Evolutionary conservation across 2,329 filamentous ascomycete genomes (phyloP).

Genomic region (Pyrenophora seminiperda): DNA sequence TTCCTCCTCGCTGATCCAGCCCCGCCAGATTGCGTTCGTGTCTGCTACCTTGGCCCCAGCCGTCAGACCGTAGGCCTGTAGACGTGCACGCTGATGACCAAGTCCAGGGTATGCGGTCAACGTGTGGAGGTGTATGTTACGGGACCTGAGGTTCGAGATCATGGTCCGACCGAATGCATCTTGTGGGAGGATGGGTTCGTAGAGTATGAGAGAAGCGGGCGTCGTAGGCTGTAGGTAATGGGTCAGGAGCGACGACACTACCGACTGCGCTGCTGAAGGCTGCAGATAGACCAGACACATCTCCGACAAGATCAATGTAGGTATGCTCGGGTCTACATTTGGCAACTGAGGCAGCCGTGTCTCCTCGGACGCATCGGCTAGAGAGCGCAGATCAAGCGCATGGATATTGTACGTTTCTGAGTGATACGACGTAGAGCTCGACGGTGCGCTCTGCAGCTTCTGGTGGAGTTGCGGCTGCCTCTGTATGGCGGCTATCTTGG

Average conservation of each 20-base stretch:
- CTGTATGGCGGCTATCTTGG: slow-evolving; percentile 62
- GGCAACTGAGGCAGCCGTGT: slow-evolving; percentile 41
- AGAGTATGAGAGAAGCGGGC: slow-evolving; percentile 70
- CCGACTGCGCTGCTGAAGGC: slow-evolving; percentile 64
- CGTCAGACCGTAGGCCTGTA: slow-evolving; percentile 70
- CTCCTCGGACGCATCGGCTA: slow-evolving; percentile 47
- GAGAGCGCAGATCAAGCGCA: slow-evolving; percentile 69
- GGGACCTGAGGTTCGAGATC: slow-evolving; percentile 82
- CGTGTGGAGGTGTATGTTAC: slow-evolving; percentile 84
- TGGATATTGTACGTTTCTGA: slow-evolving; percentile 60
- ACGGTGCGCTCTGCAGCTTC: slow-evolving; percentile 30
- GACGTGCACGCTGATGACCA: slow-evolving; percentile 68
- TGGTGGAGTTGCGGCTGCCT: slow-evolving; percentile 36
- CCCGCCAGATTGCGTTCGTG: slow-evolving; percentile 73
- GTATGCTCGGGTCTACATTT: slow-evolving; percentile 61
- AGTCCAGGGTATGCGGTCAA: slow-evolving; percentile 73
- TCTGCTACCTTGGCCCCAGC: slow-evolving; percentile 62
- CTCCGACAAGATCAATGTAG: slow-evolving; percentile 88
- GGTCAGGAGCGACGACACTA: slow-evolving; percentile 57
- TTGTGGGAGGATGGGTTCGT: slow-evolving; percentile 84
- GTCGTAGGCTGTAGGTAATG: slow-evolving; percentile 51
- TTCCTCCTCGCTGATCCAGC: slow-evolving; percentile 73
- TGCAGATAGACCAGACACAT: slow-evolving; percentile 93
- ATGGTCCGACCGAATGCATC: slow-evolving; percentile 92
- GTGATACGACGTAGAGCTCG: slow-evolving; percentile 49